Percentiles rank a stretch among this genome's conserved stretches.
Evolutionary conservation across 1,139 yeast species (phyloP).

Genomic region (Tardiomyces blankii): DNA sequence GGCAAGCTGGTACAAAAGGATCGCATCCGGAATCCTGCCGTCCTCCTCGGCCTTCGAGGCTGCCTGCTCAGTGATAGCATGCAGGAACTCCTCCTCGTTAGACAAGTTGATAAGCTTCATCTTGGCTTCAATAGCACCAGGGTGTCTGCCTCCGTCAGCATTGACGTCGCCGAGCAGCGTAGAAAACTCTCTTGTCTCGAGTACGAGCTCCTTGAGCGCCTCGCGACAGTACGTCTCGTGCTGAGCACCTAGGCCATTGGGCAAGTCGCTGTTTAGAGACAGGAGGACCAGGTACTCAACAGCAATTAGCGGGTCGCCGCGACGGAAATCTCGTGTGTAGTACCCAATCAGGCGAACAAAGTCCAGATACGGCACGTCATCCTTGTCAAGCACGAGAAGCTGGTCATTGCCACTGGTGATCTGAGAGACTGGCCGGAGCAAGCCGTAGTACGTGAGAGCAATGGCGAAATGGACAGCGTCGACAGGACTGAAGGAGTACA

Average conservation of each 20-base stretch:
- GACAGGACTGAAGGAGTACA: slow-evolving; percentile 57
- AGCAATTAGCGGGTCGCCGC: slow-evolving; percentile 82
- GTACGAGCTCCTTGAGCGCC: slow-evolving; percentile 70
- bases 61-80: slow-evolving; percentile 69
- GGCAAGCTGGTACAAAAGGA: slow-evolving; percentile 74
- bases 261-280: slow-evolving; percentile 36
- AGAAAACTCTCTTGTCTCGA: slow-evolving; percentile 78
- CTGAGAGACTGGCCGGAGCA: slow-evolving; percentile 41
- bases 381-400: slow-evolving; percentile 18
- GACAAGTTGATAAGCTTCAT: slow-evolving; percentile 53
- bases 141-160: slow-evolving; percentile 53
- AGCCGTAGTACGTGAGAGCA: slow-evolving; percentile 65
- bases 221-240: slow-evolving; percentile 52
- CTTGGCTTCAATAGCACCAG: slow-evolving; percentile 80
- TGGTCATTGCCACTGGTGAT: slow-evolving; percentile 6
- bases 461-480: slow-evolving; percentile 90
- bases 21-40: slow-evolving; percentile 80
- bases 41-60: slow-evolving; percentile 87
- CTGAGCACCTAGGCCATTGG: slow-evolving; percentile 14
- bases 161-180: slow-evolving; percentile 72
- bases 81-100: slow-evolving; percentile 43
- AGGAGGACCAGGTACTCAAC: slow-evolving; percentile 75
- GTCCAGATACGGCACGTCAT: slow-evolving; percentile 20
- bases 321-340: slow-evolving; percentile 69
- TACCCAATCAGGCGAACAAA: slow-evolving; percentile 29